These are phyloP conservation scores for Xylariaceae sp. DNA, from an alignment of 2,329 filamentous ascomycete genomes.

Conservation along the genomic window DNA sequence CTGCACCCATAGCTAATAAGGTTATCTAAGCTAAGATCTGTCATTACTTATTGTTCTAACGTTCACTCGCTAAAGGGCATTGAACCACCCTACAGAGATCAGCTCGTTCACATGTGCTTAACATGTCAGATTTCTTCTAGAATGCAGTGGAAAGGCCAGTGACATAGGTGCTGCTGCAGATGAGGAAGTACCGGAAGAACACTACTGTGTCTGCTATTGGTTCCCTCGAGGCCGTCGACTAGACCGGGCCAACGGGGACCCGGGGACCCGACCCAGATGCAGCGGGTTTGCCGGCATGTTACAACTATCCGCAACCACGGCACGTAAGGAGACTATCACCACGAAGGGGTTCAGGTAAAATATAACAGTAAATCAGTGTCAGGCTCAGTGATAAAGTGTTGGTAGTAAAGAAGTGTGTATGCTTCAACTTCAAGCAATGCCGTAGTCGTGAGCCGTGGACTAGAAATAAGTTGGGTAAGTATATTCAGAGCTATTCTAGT, in stretches of 20 bases:
- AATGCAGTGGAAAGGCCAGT: constrained; percentile 16
- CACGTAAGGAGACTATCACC: neutral
- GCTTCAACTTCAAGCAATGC: too few relatives aligned
- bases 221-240: constrained; percentile 1
- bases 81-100: neutral
- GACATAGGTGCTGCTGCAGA: constrained; percentile 16
- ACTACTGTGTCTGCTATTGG: constrained; percentile 19
- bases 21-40: too few relatives aligned
- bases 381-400: neutral
- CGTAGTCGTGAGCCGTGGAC: too few relatives aligned
- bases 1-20: too few relatives aligned
- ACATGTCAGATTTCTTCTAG: constrained; percentile 15
- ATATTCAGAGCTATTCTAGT: neutral
- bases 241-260: constrained; percentile 6
- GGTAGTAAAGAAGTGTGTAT: too few relatives aligned
- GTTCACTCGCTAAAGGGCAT: neutral
- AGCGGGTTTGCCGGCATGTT: constrained; percentile 10
- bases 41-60: too few relatives aligned
- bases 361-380: neutral
- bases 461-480: constrained; percentile 1
- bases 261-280: constrained; percentile 7
- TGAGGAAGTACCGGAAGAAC: constrained; percentile 21
- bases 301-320: constrained; percentile 2
- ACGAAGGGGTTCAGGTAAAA: neutral
- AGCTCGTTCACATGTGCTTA: neutral